phyloP scores from a whole-genome alignment of 306 rosid species.

The Fagus crenata region DNA sequence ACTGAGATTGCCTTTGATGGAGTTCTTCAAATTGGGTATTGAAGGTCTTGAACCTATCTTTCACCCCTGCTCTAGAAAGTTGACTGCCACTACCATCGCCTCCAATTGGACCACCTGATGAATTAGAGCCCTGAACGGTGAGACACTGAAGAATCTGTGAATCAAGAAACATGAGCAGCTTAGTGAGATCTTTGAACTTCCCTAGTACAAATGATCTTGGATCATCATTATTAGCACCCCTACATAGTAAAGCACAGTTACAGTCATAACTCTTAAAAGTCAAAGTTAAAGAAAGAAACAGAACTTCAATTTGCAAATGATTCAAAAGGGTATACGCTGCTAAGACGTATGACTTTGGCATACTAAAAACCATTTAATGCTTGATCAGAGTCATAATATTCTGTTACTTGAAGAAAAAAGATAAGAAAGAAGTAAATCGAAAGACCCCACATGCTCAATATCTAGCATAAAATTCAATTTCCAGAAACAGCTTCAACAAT shows the following conservation, averaged over 20 bases:
- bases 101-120: constrained; percentile 39
- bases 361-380: neutral
- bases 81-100: constrained; percentile 47
- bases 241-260: neutral
- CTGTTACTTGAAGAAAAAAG: neutral
- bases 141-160: constrained; percentile 90
- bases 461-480: constrained; percentile 14
- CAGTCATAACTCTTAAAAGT: neutral
- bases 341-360: neutral
- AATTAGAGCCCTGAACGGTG: constrained; percentile 62
- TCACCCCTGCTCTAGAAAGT: constrained; percentile 70
- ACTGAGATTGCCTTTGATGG: constrained; percentile 90
- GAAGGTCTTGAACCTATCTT: constrained; percentile 86
- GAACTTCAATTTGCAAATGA: too few relatives aligned
- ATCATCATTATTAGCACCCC: constrained; percentile 20
- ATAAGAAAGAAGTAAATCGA: neutral
- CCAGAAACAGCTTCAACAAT: neutral
- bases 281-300: too few relatives aligned
- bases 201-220: neutral
- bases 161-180: constrained; percentile 10
- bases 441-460: neutral
- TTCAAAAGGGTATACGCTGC: too few relatives aligned
- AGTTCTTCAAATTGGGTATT: constrained; percentile 81
- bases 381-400: neutral
- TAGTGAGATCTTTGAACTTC: neutral